A percentile compares a stretch with the other conserved stretches of the same genome.
Conservation (phyloP, 495 filamentous ascomycete species). For the Tuber aestivum region DNA sequence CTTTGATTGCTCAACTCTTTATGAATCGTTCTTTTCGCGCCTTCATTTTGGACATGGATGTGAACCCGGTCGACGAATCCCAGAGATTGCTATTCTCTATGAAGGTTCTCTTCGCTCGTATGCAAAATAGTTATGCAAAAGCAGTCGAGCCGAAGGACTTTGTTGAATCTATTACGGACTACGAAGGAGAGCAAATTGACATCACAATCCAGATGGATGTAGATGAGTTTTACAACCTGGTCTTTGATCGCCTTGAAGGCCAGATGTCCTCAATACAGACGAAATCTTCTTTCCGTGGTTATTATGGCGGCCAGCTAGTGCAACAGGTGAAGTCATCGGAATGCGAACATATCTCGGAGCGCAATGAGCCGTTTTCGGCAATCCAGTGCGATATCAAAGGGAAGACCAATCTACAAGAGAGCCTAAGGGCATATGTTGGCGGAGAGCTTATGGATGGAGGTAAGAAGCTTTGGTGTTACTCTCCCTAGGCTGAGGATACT, state of each 20-base stretch:
- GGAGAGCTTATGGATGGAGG: constrained; percentile 95
- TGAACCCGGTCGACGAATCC: constrained; percentile 52
- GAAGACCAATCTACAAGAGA: constrained; percentile 75
- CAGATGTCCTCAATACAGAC: constrained; percentile 62
- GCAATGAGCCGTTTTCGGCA: constrained; percentile 83
- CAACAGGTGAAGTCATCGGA: constrained; percentile 95
- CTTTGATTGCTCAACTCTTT: constrained; percentile 89
- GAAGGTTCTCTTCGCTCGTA: constrained; percentile 70
- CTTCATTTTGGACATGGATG: constrained; percentile 64
- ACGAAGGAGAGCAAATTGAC: constrained; percentile 80
- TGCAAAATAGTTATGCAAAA: constrained; percentile 75
- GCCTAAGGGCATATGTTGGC: constrained; percentile 86
- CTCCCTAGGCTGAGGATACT: constrained; percentile 16
- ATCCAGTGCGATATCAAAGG: constrained; percentile 97
- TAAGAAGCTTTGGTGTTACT: constrained; percentile 43
- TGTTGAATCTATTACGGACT: constrained; percentile 69
- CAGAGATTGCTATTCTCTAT: constrained; percentile 71
- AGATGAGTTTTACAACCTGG: constrained; percentile 91
- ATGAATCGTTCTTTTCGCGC: constrained; percentile 87
- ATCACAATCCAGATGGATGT: constrained; percentile 92
- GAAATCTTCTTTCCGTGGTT: constrained; percentile 71
- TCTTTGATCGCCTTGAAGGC: constrained; percentile 86
- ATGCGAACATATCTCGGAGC: constrained; percentile 87
- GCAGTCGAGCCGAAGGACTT: constrained; percentile 66
- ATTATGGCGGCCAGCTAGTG: constrained; percentile 86